phyloP scores from a whole-genome alignment of 1,139 yeast genomes.

The Magnusiomyces ingens region DNA sequence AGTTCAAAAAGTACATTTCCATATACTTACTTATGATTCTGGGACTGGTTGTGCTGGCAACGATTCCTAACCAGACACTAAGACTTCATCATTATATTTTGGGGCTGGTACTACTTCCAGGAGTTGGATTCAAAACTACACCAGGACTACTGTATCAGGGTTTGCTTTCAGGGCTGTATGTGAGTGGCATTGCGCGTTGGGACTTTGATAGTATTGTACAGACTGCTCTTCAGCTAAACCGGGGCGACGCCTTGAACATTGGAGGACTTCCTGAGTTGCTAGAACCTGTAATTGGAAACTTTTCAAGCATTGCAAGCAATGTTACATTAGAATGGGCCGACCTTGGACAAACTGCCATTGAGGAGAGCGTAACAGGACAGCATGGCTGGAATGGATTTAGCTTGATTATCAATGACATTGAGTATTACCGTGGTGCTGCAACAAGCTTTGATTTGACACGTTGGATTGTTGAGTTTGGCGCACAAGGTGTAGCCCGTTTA shows the following conservation, averaged over 20 bases:
- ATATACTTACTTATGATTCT: slow-evolving; percentile 47
- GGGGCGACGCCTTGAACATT: slow-evolving; percentile 60
- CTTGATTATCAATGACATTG: slow-evolving; percentile 71
- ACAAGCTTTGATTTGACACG: slow-evolving; percentile 25
- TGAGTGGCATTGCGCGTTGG: slow-evolving; percentile 89
- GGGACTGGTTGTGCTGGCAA: slow-evolving; percentile 42
- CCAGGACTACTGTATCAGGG: slow-evolving; percentile 77
- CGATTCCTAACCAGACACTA: slow-evolving; percentile 63
- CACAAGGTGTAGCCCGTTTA: slow-evolving; percentile 14
- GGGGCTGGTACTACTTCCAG: slow-evolving; percentile 74
- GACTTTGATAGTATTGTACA: slow-evolving; percentile 87
- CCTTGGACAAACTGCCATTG: background rate
- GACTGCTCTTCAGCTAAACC: slow-evolving; percentile 55
- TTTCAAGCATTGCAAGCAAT: background rate
- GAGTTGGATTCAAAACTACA: slow-evolving; percentile 58
- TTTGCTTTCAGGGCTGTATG: slow-evolving; percentile 65
- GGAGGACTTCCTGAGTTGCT: slow-evolving; percentile 50
- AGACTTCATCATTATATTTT: slow-evolving; percentile 86
- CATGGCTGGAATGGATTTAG: slow-evolving; percentile 44
- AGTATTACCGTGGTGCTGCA: slow-evolving; percentile 51
- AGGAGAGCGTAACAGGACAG: background rate
- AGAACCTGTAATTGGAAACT: slow-evolving; percentile 29
- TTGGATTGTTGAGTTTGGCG: slow-evolving; percentile 20
- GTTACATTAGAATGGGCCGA: slow-evolving; percentile 10
- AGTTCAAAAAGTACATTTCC: slow-evolving; percentile 50